Evolutionary conservation across 2,329 filamentous ascomycete genomes (phyloP).

Genomic region (Grosmannia clavigera): DNA sequence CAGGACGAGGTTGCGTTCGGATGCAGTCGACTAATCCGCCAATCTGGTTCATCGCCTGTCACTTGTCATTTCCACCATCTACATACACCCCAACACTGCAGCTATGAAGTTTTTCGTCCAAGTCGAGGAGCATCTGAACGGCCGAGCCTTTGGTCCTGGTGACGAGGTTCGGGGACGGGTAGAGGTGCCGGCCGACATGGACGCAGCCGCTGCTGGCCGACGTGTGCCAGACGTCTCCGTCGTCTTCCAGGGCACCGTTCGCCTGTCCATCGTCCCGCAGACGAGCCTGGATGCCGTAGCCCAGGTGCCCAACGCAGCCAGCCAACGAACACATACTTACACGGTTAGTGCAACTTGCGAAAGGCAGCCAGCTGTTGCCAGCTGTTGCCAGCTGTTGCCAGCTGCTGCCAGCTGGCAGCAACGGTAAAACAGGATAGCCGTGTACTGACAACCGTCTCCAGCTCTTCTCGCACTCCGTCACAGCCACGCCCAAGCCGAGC

Average conservation of each 20-base stretch:
- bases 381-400: no score
- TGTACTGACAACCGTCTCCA: not conserved
- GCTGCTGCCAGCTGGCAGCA: not conserved
- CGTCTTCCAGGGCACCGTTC: not conserved
- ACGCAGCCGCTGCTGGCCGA: no score
- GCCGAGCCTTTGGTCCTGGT: not conserved
- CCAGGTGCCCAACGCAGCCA: not conserved
- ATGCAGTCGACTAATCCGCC: not conserved
- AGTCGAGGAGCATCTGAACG: not conserved
- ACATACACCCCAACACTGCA: no score
- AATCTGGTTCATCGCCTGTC: not conserved
- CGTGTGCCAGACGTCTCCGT: not conserved
- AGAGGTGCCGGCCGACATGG: not conserved
- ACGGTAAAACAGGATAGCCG: no score
- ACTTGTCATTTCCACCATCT: not conserved
- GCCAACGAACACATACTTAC: not conserved
- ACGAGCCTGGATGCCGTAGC: not conserved
- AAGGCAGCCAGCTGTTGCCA: no score
- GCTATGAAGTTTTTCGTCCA: conserved; percentile 5
- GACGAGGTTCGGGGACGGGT: conserved; percentile 4
- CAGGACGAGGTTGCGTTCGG: not conserved
- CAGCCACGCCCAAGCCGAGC: not conserved
- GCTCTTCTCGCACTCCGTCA: not conserved
- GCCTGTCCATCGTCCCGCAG: not conserved
- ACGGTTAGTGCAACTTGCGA: not conserved